Evolutionary conservation across 148 eudicot species (phyloP).

Genomic region (Limonium bicolor): DNA sequence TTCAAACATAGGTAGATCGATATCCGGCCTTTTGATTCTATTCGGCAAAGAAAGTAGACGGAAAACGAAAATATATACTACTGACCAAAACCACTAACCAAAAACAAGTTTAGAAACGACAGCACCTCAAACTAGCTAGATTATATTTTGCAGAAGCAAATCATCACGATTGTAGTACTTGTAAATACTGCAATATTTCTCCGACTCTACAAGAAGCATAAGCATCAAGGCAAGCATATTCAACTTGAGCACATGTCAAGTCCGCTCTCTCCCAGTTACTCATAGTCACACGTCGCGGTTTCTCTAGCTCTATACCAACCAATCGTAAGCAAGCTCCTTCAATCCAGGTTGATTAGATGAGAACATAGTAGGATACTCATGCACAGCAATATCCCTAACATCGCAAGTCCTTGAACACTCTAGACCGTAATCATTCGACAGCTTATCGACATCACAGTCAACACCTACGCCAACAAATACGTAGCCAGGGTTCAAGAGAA

Average conservation of each 20-base stretch:
- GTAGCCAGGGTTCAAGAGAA: constrained; percentile 7
- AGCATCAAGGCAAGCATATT: constrained; percentile 19
- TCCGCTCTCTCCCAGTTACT: constrained; percentile 13
- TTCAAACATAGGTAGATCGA: too few relatives aligned
- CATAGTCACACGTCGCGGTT: background rate
- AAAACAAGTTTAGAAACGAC: too few relatives aligned
- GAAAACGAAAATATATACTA: too few relatives aligned
- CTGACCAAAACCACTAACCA: too few relatives aligned
- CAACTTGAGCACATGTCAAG: constrained; percentile 10
- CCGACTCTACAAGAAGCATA: constrained; percentile 15
- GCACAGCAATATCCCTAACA: constrained; percentile 3
- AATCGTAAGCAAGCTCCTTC: constrained; percentile 6
- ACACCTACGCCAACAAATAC: constrained; percentile 21
- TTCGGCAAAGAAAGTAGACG: too few relatives aligned
- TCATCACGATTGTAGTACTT: too few relatives aligned
- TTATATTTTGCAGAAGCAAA: too few relatives aligned
- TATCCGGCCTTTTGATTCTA: too few relatives aligned
- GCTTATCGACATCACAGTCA: constrained; percentile 5
- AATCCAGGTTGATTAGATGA: constrained; percentile 4
- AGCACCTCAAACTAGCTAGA: too few relatives aligned
- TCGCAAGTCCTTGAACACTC: constrained; percentile 1
- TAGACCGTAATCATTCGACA: background rate
- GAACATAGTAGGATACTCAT: background rate
- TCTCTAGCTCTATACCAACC: constrained; percentile 4
- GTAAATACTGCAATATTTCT: too few relatives aligned